phyloP scores from a whole-genome alignment of 2,329 filamentous ascomycete species.

The Fusarium sp. region DNA sequence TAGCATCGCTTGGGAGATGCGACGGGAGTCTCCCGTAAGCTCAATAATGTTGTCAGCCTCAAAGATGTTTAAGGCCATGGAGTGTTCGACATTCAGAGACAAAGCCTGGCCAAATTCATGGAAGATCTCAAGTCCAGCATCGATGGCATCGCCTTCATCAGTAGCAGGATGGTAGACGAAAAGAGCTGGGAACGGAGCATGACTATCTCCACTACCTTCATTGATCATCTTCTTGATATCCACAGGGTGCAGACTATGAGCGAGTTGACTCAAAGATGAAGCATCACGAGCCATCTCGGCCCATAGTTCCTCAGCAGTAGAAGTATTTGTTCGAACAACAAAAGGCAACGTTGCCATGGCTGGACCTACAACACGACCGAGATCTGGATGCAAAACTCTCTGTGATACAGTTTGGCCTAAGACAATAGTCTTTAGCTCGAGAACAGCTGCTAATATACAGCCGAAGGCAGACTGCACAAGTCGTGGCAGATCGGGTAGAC shows the following conservation, averaged over 20 bases:
- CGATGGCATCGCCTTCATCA: background rate
- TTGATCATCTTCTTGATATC: constrained; percentile 37
- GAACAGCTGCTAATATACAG: constrained; percentile 16
- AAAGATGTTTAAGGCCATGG: constrained; percentile 26
- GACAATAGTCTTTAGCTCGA: constrained; percentile 12
- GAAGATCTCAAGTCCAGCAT: constrained; percentile 3
- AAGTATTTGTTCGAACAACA: constrained; percentile 7
- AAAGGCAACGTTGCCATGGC: constrained; percentile 29
- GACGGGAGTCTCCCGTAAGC: constrained; percentile 30
- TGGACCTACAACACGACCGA: constrained; percentile 13
- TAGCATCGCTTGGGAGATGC: constrained; percentile 22
- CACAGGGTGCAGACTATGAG: constrained; percentile 19
- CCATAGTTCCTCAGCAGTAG: constrained; percentile 9
- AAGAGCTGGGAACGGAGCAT: constrained; percentile 21
- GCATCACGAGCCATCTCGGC: constrained; percentile 9
- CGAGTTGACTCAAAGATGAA: background rate
- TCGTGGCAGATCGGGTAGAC: background rate
- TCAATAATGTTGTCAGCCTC: constrained; percentile 4
- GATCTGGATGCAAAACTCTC: constrained; percentile 12
- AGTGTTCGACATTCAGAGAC: constrained; percentile 34
- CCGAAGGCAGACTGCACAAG: constrained; percentile 28
- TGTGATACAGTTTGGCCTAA: constrained; percentile 28
- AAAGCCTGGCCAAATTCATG: constrained; percentile 21
- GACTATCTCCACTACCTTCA: background rate
- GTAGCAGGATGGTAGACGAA: constrained; percentile 30